phyloP scores from a whole-genome alignment of 805 yeast genomes.

The Lipomyces mesembrius region DNA sequence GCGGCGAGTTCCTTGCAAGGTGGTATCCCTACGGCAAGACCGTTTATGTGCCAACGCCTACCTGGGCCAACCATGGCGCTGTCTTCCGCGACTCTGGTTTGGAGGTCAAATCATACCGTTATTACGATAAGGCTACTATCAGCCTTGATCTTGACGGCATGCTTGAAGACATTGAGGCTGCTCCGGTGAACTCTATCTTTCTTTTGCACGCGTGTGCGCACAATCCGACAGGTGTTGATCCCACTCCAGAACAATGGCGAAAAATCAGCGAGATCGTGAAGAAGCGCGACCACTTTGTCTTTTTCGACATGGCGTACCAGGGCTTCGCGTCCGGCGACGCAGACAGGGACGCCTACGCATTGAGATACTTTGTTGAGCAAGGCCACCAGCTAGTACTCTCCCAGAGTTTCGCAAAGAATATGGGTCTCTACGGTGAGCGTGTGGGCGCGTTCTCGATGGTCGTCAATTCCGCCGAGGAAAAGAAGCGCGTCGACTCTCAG shows the following conservation, averaged over 20 bases:
- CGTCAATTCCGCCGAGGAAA: constrained; percentile 54
- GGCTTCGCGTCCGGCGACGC: constrained; percentile 90
- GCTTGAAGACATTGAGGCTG: constrained; percentile 59
- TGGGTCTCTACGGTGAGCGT: constrained; percentile 95
- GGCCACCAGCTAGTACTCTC: constrained; percentile 58
- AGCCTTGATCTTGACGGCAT: constrained; percentile 68
- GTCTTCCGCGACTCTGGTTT: constrained; percentile 78
- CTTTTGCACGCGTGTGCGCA: constrained; percentile 94
- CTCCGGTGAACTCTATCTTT: constrained; percentile 65
- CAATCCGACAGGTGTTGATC: constrained; percentile 96
- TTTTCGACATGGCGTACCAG: constrained; percentile 94
- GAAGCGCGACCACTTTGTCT: constrained; percentile 67
- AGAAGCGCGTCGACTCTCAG: constrained; percentile 69
- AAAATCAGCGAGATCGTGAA: constrained; percentile 67
- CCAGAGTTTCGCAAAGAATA: constrained; percentile 93
- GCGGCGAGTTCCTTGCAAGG: constrained; percentile 72
- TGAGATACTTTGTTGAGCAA: constrained; percentile 53
- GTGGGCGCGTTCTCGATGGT: constrained; percentile 77
- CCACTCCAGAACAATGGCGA: constrained; percentile 79
- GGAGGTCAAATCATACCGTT: constrained; percentile 62
- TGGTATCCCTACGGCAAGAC: constrained; percentile 59
- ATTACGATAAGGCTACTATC: constrained; percentile 67
- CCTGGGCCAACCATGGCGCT: constrained; percentile 93
- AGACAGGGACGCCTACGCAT: constrained; percentile 67
- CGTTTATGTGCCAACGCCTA: constrained; percentile 80